Conservation (phyloP, 331 rosid species). For the Acacia concinna region DNA sequence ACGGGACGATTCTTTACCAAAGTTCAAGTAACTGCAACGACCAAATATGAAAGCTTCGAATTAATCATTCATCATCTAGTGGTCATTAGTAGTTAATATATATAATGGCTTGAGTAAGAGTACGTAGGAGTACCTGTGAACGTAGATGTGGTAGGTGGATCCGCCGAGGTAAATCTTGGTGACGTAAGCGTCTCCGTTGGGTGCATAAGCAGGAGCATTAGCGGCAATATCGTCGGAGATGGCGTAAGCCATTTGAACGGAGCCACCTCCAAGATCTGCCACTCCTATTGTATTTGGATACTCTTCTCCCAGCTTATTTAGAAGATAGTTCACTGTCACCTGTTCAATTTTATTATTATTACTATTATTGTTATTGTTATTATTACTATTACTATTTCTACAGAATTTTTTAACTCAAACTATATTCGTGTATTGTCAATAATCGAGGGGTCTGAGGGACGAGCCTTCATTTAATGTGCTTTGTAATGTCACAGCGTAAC, state of each 20-base stretch:
- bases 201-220: conserved; percentile 31
- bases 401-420: too few relatives aligned
- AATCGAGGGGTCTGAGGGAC: too few relatives aligned
- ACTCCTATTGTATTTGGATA: conserved; percentile 67
- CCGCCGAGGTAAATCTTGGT: conserved; percentile 56
- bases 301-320: conserved; percentile 60
- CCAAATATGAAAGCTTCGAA: not conserved
- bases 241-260: conserved; percentile 92
- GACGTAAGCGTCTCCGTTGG: conserved; percentile 56
- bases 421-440: too few relatives aligned
- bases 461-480: too few relatives aligned
- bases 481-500: too few relatives aligned
- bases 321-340: conserved; percentile 75
- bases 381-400: too few relatives aligned
- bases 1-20: conserved; percentile 73
- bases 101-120: not conserved
- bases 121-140: conserved; percentile 51
- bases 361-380: too few relatives aligned
- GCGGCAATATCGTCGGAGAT: conserved; percentile 41
- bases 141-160: conserved; percentile 63
- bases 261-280: conserved; percentile 89
- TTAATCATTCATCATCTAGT: too few relatives aligned
- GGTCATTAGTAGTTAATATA: too few relatives aligned
- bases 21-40: conserved; percentile 64
- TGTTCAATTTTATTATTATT: conserved; percentile 13